Evolutionary conservation across 192 early-diverging fungal species (phyloP).

Genomic region (Rhizophagus clarus): DNA sequence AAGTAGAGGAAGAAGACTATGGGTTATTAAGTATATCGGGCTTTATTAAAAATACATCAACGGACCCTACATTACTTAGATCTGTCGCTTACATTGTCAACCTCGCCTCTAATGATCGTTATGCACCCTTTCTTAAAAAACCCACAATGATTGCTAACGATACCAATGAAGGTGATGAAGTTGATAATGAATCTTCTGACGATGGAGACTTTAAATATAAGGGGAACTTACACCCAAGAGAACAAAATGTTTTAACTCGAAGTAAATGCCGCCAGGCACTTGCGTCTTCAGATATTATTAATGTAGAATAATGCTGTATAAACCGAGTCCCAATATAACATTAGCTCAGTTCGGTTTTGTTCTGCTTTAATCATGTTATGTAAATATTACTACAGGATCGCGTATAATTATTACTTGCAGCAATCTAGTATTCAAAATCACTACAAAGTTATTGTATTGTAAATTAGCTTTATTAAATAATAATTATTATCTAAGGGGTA

Average conservation of each 20-base stretch:
- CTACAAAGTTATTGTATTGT: no score
- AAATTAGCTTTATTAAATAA: no score
- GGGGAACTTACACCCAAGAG: neutral
- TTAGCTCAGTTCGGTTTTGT: no score
- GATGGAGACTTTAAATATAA: neutral
- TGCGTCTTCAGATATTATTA: no score
- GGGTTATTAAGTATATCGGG: neutral
- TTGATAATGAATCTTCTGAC: neutral
- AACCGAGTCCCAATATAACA: no score
- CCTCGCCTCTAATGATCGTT: neutral
- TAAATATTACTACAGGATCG: no score
- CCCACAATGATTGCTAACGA: neutral
- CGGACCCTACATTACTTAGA: neutral
- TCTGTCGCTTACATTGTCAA: neutral
- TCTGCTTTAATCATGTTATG: no score
- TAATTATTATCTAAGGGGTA: no score
- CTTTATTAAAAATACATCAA: neutral
- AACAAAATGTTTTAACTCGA: neutral
- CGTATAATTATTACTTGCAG: no score
- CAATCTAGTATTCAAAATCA: no score
- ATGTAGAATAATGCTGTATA: no score
- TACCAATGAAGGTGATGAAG: neutral
- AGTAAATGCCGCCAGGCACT: neutral
- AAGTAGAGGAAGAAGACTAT: neutral
- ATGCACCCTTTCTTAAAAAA: neutral